Conservation (phyloP, 305 asterid genomes). For the Fraxinus sp. region DNA sequence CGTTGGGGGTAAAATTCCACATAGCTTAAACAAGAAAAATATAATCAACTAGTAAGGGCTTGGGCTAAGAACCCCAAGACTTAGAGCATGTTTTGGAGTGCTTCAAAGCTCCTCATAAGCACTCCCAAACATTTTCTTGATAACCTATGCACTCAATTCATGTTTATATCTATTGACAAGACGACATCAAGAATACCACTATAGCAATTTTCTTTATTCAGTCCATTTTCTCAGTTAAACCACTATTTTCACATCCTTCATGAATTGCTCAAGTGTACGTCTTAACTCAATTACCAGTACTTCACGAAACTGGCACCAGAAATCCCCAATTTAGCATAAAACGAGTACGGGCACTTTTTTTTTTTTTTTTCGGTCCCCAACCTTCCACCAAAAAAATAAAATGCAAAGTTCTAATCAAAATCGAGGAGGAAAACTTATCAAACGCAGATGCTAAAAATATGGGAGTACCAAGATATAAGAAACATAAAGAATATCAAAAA, state of each 20-base stretch:
- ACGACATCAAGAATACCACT: background rate
- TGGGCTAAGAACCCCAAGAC: background rate
- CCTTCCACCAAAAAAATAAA: no score
- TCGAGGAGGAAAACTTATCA: background rate
- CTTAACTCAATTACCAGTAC: background rate
- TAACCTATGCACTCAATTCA: background rate
- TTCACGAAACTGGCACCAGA: background rate
- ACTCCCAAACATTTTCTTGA: background rate
- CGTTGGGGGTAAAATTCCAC: background rate
- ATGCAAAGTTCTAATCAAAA: background rate
- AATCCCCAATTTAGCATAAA: background rate
- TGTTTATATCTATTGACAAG: background rate
- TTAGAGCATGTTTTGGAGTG: background rate
- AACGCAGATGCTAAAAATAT: background rate
- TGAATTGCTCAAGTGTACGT: background rate
- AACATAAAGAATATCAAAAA: background rate
- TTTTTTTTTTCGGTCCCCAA: background rate
- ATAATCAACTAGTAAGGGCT: background rate
- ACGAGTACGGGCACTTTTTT: background rate
- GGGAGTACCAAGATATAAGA: background rate
- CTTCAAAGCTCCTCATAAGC: background rate
- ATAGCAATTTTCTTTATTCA: background rate
- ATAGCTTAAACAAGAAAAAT: background rate
- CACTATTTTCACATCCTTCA: background rate
- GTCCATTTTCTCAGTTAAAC: background rate